Evolutionary conservation across 495 filamentous ascomycete species (phyloP).

Genomic region (Choiromyces venosus): DNA sequence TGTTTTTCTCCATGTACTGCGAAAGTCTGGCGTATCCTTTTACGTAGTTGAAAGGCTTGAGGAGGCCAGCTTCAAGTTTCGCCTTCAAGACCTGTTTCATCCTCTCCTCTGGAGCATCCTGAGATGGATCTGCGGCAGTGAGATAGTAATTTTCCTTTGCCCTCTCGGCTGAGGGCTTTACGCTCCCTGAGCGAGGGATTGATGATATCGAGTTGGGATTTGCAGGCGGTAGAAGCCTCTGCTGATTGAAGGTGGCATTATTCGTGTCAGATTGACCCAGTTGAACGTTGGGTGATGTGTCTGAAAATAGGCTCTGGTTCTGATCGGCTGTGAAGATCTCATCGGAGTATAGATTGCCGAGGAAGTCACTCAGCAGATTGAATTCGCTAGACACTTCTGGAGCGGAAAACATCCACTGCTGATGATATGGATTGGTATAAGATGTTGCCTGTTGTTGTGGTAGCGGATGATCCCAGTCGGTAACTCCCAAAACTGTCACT

Average conservation of each 20-base stretch:
- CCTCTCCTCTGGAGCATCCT: conserved; percentile 83
- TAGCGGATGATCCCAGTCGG: conserved; percentile 55
- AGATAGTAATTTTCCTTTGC: conserved; percentile 88
- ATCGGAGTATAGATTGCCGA: conserved; percentile 60
- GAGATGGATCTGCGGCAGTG: conserved; percentile 91
- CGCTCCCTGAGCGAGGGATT: conserved; percentile 56
- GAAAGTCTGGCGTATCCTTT: conserved; percentile 87
- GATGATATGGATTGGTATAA: conserved; percentile 58
- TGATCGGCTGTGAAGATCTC: conserved; percentile 28
- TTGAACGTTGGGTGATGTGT: conserved; percentile 19
- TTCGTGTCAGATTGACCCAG: conserved; percentile 29
- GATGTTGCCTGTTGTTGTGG: conserved; percentile 37
- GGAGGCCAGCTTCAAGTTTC: conserved; percentile 87
- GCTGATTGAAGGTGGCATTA: conserved; percentile 25
- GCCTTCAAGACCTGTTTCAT: conserved; percentile 93
- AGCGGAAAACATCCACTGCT: conserved; percentile 90
- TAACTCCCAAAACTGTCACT: conserved; percentile 57
- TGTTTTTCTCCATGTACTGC: conserved; percentile 81
- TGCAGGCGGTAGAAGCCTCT: conserved; percentile 22
- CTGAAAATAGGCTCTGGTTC: conserved; percentile 27
- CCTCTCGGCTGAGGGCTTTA: conserved; percentile 63
- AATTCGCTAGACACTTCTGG: conserved; percentile 94
- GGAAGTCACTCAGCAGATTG: conserved; percentile 90
- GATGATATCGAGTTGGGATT: conserved; percentile 43
- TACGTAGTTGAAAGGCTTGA: conserved; percentile 97